A percentile compares a stretch with the other conserved stretches of the same genome.
These are phyloP conservation scores for Plasmodium coatneyi DNA, from an alignment of 169 alveolate genomes.

Conservation along the genomic window DNA sequence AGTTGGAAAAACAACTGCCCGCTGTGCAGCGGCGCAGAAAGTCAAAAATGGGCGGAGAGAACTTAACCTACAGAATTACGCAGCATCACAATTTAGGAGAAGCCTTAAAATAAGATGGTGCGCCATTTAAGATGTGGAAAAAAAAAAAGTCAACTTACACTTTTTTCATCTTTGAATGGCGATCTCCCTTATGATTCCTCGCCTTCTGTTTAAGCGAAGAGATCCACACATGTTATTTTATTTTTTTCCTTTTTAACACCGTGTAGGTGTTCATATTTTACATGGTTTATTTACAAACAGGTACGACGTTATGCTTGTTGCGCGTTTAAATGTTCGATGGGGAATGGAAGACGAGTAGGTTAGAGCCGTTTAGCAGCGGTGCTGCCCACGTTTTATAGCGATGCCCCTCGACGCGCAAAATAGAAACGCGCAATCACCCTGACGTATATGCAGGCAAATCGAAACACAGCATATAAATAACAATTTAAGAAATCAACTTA, in stretches of 20 bases:
- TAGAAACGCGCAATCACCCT: neutral
- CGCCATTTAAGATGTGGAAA: neutral
- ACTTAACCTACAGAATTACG: neutral
- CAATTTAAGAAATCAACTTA: too few relatives aligned
- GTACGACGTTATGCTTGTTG: too few relatives aligned
- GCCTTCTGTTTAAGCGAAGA: neutral
- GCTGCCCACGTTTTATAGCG: neutral
- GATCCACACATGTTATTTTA: neutral
- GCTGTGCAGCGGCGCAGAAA: neutral
- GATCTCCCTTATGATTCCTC: neutral
- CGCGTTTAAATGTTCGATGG: neutral
- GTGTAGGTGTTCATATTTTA: neutral
- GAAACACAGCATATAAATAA: neutral
- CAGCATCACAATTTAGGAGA: neutral
- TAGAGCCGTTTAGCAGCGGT: neutral
- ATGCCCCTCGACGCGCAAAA: neutral
- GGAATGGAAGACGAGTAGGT: neutral
- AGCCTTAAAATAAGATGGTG: neutral
- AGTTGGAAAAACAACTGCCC: neutral
- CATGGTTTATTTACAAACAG: neutral
- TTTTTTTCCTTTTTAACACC: neutral
- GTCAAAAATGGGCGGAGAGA: neutral
- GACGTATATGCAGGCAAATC: neutral
- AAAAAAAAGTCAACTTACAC: neutral
- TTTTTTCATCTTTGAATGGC: neutral